Conservation (phyloP, 306 rosid genomes). For the Citrullus amarus region DNA sequence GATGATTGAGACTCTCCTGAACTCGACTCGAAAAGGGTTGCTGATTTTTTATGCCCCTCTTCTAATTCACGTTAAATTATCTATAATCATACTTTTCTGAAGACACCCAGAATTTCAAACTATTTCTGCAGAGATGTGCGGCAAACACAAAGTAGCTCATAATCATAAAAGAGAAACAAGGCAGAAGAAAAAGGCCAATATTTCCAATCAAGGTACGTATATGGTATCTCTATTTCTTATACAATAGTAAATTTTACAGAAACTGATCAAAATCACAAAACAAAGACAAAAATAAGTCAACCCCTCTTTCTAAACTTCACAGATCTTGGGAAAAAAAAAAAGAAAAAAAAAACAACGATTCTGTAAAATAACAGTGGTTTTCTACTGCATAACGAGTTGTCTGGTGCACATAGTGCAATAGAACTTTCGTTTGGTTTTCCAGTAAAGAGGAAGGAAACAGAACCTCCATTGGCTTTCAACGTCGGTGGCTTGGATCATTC, state of each 20-base stretch:
- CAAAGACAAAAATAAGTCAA: background rate
- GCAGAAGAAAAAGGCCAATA: background rate
- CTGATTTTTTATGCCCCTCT: background rate
- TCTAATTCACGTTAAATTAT: background rate
- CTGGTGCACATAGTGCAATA: constrained; percentile 46
- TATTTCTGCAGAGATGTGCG: background rate
- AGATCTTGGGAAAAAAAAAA: background rate
- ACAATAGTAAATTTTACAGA: background rate
- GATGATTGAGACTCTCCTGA: background rate
- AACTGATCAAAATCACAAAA: background rate
- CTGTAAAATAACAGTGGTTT: too few species aligned
- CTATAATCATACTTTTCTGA: background rate
- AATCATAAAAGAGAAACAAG: background rate
- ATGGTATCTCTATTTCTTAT: background rate
- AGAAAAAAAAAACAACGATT: background rate
- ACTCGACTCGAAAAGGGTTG: background rate
- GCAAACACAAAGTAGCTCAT: background rate
- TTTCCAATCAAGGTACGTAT: background rate
- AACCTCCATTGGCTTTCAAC: constrained; percentile 49
- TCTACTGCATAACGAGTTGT: constrained; percentile 24
- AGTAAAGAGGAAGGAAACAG: constrained; percentile 55
- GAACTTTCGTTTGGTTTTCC: constrained; percentile 48
- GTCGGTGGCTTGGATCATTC: constrained; percentile 63
- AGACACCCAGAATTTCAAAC: background rate
- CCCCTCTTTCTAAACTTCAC: background rate